A percentile compares a stretch with the other conserved stretches of the same genome.
These are phyloP conservation scores for Omphalotus guepiniiformis DNA, from an alignment of 768 basidiomycete genomes.

Conservation along the genomic window DNA sequence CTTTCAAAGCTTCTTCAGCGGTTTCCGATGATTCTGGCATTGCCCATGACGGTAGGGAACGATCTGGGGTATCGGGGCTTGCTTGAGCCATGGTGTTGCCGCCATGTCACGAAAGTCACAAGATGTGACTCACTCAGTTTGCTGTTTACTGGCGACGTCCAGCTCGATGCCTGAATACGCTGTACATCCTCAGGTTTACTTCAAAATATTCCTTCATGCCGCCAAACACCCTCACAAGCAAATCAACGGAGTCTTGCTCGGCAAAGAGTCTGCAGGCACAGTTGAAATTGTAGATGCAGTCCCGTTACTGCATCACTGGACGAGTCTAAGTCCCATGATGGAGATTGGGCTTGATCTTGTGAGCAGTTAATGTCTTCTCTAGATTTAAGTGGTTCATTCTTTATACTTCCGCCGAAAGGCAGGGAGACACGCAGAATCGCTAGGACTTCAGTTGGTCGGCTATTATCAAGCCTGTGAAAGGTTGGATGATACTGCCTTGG, in stretches of 20 bases:
- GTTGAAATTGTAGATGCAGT: conserved; percentile 62
- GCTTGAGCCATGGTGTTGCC: no score
- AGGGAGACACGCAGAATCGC: conserved; percentile 51
- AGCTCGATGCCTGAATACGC: conserved; percentile 49
- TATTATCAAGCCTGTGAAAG: conserved; percentile 75
- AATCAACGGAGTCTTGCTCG: conserved; percentile 79
- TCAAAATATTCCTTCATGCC: conserved; percentile 74
- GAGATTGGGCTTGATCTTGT: conserved; percentile 80
- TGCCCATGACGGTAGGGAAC: conserved; percentile 29
- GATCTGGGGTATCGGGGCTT: conserved; percentile 26
- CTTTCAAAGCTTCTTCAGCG: conserved; percentile 54
- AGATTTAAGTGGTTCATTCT: no score
- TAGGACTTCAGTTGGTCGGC: conserved; percentile 54
- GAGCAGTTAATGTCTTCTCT: no score
- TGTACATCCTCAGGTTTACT: conserved; percentile 58
- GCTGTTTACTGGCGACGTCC: no score
- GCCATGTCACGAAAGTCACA: no score
- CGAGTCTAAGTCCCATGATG: conserved; percentile 80
- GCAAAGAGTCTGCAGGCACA: conserved; percentile 32
- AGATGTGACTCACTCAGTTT: no score
- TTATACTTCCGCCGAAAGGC: conserved; percentile 37
- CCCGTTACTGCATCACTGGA: conserved; percentile 84
- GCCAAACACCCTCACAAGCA: conserved; percentile 72
- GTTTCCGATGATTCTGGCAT: conserved; percentile 26
- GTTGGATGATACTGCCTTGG: conserved; percentile 55